phyloP scores from a whole-genome alignment of 805 yeast genomes.

The Kodamaea jinghongensis region DNA sequence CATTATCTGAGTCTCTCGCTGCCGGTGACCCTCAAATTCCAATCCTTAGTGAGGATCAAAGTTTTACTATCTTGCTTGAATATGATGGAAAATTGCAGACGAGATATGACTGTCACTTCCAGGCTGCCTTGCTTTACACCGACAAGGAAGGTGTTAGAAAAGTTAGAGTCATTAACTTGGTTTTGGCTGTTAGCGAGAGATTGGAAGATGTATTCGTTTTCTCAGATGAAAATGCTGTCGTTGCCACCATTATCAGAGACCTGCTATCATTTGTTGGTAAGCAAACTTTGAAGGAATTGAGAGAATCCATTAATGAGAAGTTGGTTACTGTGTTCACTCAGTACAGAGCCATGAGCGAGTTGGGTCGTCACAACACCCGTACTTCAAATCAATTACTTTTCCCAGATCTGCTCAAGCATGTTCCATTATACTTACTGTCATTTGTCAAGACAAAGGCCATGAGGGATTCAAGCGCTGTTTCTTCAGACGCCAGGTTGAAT shows the following conservation, averaged over 20 bases:
- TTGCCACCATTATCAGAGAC: slow-evolving; percentile 39
- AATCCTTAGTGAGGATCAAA: slow-evolving; percentile 56
- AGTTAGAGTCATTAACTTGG: slow-evolving; percentile 81
- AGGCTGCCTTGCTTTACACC: slow-evolving; percentile 85
- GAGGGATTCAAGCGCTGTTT: slow-evolving; percentile 44
- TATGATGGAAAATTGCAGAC: slow-evolving; percentile 75
- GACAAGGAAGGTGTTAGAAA: slow-evolving; percentile 72
- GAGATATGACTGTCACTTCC: slow-evolving; percentile 81
- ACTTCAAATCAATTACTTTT: slow-evolving; percentile 62
- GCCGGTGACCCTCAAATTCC: slow-evolving; percentile 67
- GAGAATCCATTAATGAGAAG: slow-evolving; percentile 39
- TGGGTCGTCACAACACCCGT: slow-evolving; percentile 35
- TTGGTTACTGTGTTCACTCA: slow-evolving; percentile 46
- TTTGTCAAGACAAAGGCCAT: slow-evolving; percentile 69
- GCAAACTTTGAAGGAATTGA: slow-evolving; percentile 35
- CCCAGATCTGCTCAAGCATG: slow-evolving; percentile 75
- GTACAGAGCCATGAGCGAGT: slow-evolving; percentile 49
- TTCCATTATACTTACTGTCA: slow-evolving; percentile 65
- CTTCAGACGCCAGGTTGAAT: slow-evolving; percentile 64
- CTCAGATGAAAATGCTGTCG: slow-evolving; percentile 61
- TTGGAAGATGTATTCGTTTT: slow-evolving; percentile 71
- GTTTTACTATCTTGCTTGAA: slow-evolving; percentile 66
- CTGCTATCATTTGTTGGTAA: slow-evolving; percentile 40
- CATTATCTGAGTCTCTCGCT: slow-evolving; percentile 16
- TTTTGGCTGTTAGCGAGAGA: slow-evolving; percentile 77